Evolutionary conservation across 805 yeast genomes (phyloP).

Genomic region (Candida ipomoeae): DNA sequence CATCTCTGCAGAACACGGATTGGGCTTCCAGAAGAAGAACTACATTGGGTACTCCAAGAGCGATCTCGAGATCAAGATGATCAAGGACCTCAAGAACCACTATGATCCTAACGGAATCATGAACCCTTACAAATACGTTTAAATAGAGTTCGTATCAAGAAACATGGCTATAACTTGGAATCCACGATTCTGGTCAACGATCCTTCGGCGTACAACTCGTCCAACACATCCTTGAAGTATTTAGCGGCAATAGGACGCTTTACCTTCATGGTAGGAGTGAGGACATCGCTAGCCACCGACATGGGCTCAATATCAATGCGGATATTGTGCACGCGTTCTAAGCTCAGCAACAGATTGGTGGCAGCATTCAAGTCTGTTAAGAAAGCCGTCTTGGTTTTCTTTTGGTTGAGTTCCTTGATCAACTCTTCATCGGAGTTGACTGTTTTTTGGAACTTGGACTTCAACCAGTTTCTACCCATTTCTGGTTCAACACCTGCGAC

Average conservation of each 20-base stretch:
- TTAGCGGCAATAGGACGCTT: conserved; percentile 36
- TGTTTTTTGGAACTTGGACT: conserved; percentile 3
- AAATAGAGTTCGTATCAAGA: conserved; percentile 8
- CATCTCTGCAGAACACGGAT: conserved; percentile 94
- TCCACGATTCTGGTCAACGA: conserved; percentile 25
- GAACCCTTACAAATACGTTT: conserved; percentile 92
- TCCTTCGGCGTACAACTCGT: conserved; percentile 23
- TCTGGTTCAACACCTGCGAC: conserved; percentile 57
- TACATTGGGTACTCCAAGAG: conserved; percentile 83
- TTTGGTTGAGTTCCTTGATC: conserved; percentile 24
- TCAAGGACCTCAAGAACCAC: conserved; percentile 71
- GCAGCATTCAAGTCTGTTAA: conserved; percentile 38
- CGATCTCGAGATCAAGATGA: conserved; percentile 63
- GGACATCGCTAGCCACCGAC: conserved; percentile 53
- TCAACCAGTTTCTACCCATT: conserved; percentile 12
- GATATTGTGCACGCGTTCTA: conserved; percentile 59
- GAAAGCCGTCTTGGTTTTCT: conserved; percentile 28
- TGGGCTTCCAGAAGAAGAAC: conserved; percentile 94
- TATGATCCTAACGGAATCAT: conserved; percentile 89
- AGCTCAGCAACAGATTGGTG: conserved; percentile 46
- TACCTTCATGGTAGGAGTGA: conserved; percentile 63
- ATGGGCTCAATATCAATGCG: conserved; percentile 55
- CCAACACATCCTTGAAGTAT: conserved; percentile 17
- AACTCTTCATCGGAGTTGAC: conserved; percentile 19
- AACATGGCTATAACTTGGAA: conserved; percentile 18